Base-by-base conservation (phyloP, 192 early-diverging fungal species). In the Entomortierella beljakovae region DNA sequence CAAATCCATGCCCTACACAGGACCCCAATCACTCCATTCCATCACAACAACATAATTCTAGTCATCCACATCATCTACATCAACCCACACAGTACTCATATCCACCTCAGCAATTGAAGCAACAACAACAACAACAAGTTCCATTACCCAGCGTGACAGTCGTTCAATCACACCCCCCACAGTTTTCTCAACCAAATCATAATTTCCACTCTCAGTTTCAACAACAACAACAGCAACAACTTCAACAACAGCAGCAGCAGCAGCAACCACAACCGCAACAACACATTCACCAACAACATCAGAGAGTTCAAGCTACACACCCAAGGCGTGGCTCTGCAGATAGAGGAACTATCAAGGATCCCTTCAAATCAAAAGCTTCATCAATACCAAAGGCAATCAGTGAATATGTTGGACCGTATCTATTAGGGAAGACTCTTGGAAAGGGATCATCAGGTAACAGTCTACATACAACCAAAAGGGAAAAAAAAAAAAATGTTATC, bases 361-460 rank as follows among this genome's bases (percentile, higher is more conserved):
- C 69, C 9, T 56, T 51, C 52, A 67, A 57, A 46, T 55, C 64
- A 13, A 73, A 52, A 26, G 51, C 49, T 11, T 50, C 54, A 7
- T 49, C 57, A 32, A 32, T 49, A 25, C 11, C 51, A 15, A 76
- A 68, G 40, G 9, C 59, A 0, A 11, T 33, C 9, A 54, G 23
- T 16, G 72, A 86, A 54, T 69, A 86, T 33, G 73, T 86, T 31
- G 85, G 85, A 8, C 81, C 83, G 32, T 86, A 86, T 34, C 71
- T 75, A 43, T 66, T 86, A 35, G 83, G 82, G 8, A 82, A 82
- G 51, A 84, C 82, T 25, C 48, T 86, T 35, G 85, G 85, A 31
- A 86, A 82, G 68, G 85, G 85, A 22, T 84, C 85, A 38, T 86
- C 85, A 73, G 85, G 85, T 86, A 86, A 76, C 37, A 15, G 5